phyloP scores from a whole-genome alignment of 2,329 filamentous ascomycete species.

The Claviceps capensis region DNA sequence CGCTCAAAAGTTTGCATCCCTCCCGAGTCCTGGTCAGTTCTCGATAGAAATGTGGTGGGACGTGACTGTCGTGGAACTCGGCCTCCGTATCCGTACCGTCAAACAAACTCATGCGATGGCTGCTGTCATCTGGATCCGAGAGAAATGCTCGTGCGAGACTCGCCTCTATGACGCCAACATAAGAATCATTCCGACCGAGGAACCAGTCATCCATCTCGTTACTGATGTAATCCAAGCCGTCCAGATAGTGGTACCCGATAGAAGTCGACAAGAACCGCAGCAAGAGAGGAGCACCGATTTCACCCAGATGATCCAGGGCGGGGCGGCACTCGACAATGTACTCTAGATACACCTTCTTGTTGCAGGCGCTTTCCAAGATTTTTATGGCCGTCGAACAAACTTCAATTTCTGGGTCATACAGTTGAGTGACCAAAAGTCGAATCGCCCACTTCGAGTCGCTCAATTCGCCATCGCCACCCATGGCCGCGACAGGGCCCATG shows the following conservation, averaged over 20 bases:
- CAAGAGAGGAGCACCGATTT: constrained; percentile 87
- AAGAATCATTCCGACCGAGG: constrained; percentile 88
- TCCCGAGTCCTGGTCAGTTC: constrained; percentile 87
- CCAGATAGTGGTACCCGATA: constrained; percentile 93
- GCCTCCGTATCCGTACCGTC: constrained; percentile 42
- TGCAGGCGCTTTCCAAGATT: constrained; percentile 94
- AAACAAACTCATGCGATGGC: constrained; percentile 44
- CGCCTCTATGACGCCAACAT: constrained; percentile 90
- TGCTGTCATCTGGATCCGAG: constrained; percentile 45
- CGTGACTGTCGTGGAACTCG: constrained; percentile 48
- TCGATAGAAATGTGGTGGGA: constrained; percentile 96
- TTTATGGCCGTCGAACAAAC: constrained; percentile 95
- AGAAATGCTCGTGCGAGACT: constrained; percentile 76
- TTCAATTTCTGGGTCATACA: constrained; percentile 94
- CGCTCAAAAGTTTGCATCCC: constrained; percentile 75
- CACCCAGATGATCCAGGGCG: constrained; percentile 85
- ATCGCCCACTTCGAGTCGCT: constrained; percentile 90
- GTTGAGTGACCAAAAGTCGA: constrained; percentile 86
- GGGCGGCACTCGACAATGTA: constrained; percentile 95
- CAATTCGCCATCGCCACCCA: constrained; percentile 23
- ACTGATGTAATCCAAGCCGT: constrained; percentile 95
- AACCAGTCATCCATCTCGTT: constrained; percentile 99
- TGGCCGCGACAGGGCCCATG: constrained; percentile 31
- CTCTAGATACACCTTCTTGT: constrained; percentile 78
- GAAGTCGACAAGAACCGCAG: constrained; percentile 90